Evolutionary conservation across 1,284 basidiomycete species (phyloP).

Genomic region (Tilletia horrida): DNA sequence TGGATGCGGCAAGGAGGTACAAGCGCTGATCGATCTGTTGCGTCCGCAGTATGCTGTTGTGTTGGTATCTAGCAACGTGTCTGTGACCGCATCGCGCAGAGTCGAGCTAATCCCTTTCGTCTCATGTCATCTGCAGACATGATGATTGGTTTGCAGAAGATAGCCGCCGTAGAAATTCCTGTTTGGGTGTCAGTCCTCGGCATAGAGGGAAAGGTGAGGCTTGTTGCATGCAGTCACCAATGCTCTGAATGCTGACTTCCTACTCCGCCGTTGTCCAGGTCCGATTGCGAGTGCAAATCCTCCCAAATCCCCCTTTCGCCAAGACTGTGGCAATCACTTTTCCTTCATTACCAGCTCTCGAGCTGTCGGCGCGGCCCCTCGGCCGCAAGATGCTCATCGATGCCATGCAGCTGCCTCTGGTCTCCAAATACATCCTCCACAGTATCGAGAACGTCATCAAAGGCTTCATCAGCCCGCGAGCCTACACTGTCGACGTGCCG

Average conservation of each 20-base stretch:
- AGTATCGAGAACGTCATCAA: conserved; percentile 44
- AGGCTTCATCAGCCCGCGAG: conserved; percentile 44
- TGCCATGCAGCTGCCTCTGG: conserved; percentile 50
- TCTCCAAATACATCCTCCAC: conserved; percentile 42
- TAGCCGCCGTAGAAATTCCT: conserved; percentile 46
- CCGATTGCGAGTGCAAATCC: conserved; percentile 45
- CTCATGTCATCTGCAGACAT: conserved; percentile 24
- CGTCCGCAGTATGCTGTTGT: conserved; percentile 10
- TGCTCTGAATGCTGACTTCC: neutral
- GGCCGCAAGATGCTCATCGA: conserved; percentile 50
- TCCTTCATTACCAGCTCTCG: conserved; percentile 41
- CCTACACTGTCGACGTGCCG: conserved; percentile 45
- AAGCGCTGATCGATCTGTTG: neutral
- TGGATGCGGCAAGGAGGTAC: too few relatives aligned
- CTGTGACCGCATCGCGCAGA: neutral
- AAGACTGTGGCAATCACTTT: conserved; percentile 48
- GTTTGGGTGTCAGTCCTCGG: conserved; percentile 50
- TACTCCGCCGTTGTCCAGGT: conserved; percentile 1
- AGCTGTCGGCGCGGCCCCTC: conserved; percentile 48
- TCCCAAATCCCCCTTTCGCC: conserved; percentile 44
- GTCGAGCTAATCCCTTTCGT: neutral
- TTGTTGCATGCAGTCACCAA: too few relatives aligned
- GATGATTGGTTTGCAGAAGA: conserved; percentile 47
- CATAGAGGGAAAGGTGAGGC: conserved; percentile 43
- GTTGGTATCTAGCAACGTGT: neutral